phyloP scores from a whole-genome alignment of 495 filamentous ascomycete species.

The Penicillium arizonense region DNA sequence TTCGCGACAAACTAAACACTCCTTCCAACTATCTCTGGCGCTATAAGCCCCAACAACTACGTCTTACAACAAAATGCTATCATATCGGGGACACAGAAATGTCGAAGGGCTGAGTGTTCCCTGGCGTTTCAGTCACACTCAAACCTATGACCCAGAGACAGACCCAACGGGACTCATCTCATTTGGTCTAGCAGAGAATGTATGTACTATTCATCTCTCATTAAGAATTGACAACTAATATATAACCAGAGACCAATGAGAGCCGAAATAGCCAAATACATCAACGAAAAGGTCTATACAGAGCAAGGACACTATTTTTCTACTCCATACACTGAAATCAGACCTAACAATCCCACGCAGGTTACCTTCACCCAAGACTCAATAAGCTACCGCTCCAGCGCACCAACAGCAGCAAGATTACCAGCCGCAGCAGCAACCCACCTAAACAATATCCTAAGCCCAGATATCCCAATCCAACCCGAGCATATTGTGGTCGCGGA shows the following conservation, averaged over 20 bases:
- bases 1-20: no score
- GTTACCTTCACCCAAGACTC: constrained; percentile 27
- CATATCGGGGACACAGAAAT: constrained; percentile 27
- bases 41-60: background rate
- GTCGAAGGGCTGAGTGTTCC: constrained; percentile 20
- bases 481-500: constrained; percentile 34
- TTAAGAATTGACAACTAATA: background rate
- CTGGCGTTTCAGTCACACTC: constrained; percentile 29
- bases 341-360: constrained; percentile 8
- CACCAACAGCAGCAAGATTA: constrained; percentile 27
- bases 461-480: constrained; percentile 30
- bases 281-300: constrained; percentile 28
- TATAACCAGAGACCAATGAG: constrained; percentile 25
- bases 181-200: constrained; percentile 37
- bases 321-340: background rate
- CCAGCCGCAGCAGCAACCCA: constrained; percentile 31
- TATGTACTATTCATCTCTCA: constrained; percentile 12
- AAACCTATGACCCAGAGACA: constrained; percentile 28
- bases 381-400: constrained; percentile 30
- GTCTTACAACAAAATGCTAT: constrained; percentile 25
- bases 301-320: background rate
- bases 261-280: constrained; percentile 29
- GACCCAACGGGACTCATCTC: constrained; percentile 33
- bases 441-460: constrained; percentile 36
- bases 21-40: no score